Conservation (phyloP, 2,329 filamentous ascomycete genomes). For the Colletotrichum tamarilloi region DNA sequence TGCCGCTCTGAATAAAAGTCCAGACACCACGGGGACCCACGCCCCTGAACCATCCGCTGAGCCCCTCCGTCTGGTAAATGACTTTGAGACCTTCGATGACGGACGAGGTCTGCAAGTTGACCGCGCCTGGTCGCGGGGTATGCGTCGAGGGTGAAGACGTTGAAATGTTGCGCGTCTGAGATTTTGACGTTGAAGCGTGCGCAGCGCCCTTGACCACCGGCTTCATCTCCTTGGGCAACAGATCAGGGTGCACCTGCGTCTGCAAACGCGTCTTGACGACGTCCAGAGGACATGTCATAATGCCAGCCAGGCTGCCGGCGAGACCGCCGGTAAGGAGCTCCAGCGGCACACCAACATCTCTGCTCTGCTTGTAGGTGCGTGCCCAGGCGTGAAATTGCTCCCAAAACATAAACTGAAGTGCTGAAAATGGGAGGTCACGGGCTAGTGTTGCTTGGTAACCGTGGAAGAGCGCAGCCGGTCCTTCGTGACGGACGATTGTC, state of each 20-base stretch:
- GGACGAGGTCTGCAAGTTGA: constrained; percentile 88
- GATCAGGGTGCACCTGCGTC: constrained; percentile 76
- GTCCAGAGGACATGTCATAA: constrained; percentile 94
- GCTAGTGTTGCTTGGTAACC: constrained; percentile 98
- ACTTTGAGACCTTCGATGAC: constrained; percentile 85
- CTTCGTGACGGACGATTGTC: constrained; percentile 87
- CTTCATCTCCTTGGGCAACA: constrained; percentile 40
- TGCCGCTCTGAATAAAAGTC: constrained; percentile 97
- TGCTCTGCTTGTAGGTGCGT: constrained; percentile 79
- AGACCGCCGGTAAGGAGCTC: constrained; percentile 91
- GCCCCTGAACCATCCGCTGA: constrained; percentile 92
- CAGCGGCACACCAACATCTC: constrained; percentile 85
- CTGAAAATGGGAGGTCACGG: constrained; percentile 94
- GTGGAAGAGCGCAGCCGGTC: constrained; percentile 87
- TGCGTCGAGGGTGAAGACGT: constrained; percentile 91
- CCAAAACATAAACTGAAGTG: constrained; percentile 97
- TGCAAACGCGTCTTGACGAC: constrained; percentile 98
- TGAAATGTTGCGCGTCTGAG: constrained; percentile 81
- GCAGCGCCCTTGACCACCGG: constrained; percentile 36
- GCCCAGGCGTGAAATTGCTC: constrained; percentile 91
- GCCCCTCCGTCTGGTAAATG: constrained; percentile 90
- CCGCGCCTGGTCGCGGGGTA: constrained; percentile 80
- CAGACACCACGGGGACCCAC: constrained; percentile 93
- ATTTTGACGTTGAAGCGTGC: constrained; percentile 46
- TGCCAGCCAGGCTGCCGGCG: constrained; percentile 91